phyloP scores from a whole-genome alignment of 2,329 filamentous ascomycete genomes.

The Fusarium armeniacum region DNA sequence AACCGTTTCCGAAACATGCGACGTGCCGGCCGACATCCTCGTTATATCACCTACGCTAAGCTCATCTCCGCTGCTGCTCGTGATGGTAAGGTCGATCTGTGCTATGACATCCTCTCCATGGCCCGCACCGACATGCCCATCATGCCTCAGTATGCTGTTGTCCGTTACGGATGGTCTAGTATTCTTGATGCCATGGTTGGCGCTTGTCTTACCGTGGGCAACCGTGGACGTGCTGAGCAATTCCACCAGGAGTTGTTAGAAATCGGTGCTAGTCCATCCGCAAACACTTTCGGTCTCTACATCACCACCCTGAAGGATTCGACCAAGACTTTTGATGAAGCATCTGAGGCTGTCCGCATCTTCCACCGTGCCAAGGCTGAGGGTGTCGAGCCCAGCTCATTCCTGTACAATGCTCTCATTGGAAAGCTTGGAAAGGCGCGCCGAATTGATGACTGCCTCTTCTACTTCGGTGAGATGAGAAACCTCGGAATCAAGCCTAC shows the following conservation, averaged over 20 bases:
- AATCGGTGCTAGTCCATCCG: slow-evolving; percentile 91
- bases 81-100: slow-evolving; percentile 83
- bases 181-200: slow-evolving; percentile 98
- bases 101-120: slow-evolving; percentile 89
- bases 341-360: slow-evolving; percentile 95
- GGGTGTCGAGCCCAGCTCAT: slow-evolving; percentile 94
- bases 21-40: slow-evolving; percentile 88
- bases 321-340: slow-evolving; percentile 97
- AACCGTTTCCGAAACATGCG: slow-evolving; percentile 92
- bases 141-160: slow-evolving; percentile 84
- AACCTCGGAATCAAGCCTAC: slow-evolving; percentile 92
- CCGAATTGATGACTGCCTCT: slow-evolving; percentile 96
- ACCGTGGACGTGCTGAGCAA: slow-evolving; percentile 83
- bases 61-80: slow-evolving; percentile 91
- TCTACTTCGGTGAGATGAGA: slow-evolving; percentile 99
- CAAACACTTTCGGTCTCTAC: slow-evolving; percentile 98
- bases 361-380: slow-evolving; percentile 94
- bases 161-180: slow-evolving; percentile 95
- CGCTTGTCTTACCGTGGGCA: slow-evolving; percentile 85
- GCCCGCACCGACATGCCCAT: slow-evolving; percentile 90
- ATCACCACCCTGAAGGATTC: slow-evolving; percentile 99
- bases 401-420: slow-evolving; percentile 97
- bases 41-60: slow-evolving; percentile 97
- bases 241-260: slow-evolving; percentile 93
- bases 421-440: slow-evolving; percentile 98